These are phyloP conservation scores for Oxyria digyna DNA, from an alignment of 148 eudicot genomes.

Conservation along the genomic window DNA sequence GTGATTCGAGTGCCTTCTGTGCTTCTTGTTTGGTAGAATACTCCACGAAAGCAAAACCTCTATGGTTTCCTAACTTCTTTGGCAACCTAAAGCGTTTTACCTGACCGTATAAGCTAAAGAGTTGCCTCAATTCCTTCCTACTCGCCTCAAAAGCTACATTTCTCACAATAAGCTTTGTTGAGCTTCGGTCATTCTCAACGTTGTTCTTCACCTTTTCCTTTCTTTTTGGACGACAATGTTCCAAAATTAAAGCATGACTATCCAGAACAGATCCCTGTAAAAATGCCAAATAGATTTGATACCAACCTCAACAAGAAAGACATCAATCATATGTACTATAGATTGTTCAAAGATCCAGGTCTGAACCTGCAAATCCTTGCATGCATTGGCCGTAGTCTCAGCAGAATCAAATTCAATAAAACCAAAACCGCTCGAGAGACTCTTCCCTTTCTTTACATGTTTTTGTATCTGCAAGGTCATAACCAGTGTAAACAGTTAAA, in stretches of 20 bases:
- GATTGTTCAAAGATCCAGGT: not conserved
- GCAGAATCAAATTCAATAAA: conserved; percentile 85
- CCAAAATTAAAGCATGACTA: conserved; percentile 83
- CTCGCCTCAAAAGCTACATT: conserved; percentile 99
- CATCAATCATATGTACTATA: not conserved
- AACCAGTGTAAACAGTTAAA: not conserved
- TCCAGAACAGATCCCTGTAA: conserved; percentile 90
- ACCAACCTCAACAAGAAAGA: conserved; percentile 2
- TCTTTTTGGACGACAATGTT: conserved; percentile 64
- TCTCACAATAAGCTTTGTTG: conserved; percentile 82
- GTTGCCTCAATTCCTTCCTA: conserved; percentile 76
- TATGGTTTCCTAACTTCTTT: conserved; percentile 64
- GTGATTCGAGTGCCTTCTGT: conserved; percentile 75
- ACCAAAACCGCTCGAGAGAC: conserved; percentile 87
- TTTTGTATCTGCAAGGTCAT: conserved; percentile 52
- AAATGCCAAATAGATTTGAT: not conserved
- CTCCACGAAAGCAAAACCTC: conserved; percentile 96
- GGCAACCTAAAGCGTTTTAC: conserved; percentile 90
- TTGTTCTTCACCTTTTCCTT: conserved; percentile 38
- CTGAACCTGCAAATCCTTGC: conserved; percentile 70
- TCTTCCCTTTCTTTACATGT: conserved; percentile 74
- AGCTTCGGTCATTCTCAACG: conserved; percentile 50
- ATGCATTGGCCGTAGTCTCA: conserved; percentile 60
- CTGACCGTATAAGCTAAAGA: conserved; percentile 90
- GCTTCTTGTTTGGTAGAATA: conserved; percentile 91